These are phyloP conservation scores for Agroathelia rolfsii DNA, from an alignment of 1,284 basidiomycete genomes.

Conservation along the genomic window DNA sequence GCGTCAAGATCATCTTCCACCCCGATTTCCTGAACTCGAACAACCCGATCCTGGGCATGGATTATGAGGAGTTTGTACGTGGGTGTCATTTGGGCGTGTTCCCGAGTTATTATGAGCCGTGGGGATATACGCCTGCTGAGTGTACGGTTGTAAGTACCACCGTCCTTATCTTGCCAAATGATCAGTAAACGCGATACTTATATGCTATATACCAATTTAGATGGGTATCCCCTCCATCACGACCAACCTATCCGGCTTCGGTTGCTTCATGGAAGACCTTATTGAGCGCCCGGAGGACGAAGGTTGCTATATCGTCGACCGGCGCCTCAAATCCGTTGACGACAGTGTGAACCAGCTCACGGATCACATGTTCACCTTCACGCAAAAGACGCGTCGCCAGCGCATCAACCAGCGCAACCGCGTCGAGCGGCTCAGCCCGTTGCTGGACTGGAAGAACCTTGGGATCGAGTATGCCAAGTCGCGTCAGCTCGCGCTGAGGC, in stretches of 20 bases:
- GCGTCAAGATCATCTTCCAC: constrained; percentile 97
- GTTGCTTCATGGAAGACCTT: constrained; percentile 98
- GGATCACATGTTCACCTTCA: constrained; percentile 73
- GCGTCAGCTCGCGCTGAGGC: constrained; percentile 81
- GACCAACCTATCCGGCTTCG: constrained; percentile 95
- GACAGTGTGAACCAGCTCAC: constrained; percentile 78
- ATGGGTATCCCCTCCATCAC: constrained; percentile 98
- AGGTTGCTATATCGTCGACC: constrained; percentile 93
- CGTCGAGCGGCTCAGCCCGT: constrained; percentile 85
- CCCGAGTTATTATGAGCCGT: constrained; percentile 93
- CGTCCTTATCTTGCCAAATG: too few relatives aligned
- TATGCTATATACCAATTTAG: too few relatives aligned
- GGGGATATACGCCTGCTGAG: constrained; percentile 84
- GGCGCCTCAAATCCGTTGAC: constrained; percentile 83
- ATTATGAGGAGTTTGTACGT: constrained; percentile 98
- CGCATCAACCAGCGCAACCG: constrained; percentile 98
- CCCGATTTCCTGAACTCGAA: constrained; percentile 97
- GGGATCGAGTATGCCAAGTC: constrained; percentile 97
- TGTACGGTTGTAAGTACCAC: constrained; percentile 62
- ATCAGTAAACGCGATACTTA: too few relatives aligned
- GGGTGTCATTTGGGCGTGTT: constrained; percentile 98
- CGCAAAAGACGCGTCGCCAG: constrained; percentile 86
- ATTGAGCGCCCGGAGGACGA: constrained; percentile 84
- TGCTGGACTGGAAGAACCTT: constrained; percentile 97
- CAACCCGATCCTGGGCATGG: constrained; percentile 93